These are phyloP conservation scores for Pseudogymnoascus sp. DNA, from an alignment of 2,329 filamentous ascomycete species.

Conservation along the genomic window DNA sequence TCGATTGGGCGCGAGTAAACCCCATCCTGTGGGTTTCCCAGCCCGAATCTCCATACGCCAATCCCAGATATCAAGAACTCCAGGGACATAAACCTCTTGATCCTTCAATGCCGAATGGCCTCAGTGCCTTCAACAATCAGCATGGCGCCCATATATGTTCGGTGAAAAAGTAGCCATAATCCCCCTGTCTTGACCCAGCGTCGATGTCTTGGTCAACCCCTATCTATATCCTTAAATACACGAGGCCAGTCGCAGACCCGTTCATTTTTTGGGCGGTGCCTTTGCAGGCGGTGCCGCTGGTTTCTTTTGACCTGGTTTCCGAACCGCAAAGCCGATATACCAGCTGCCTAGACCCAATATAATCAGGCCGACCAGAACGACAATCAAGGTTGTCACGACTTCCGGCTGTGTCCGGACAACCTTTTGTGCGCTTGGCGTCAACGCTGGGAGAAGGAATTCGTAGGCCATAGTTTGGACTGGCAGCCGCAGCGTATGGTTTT, in stretches of 20 bases:
- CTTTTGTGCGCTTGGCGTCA: not conserved
- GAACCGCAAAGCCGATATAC: not conserved
- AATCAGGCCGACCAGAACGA: conserved; percentile 1
- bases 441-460: conserved; percentile 1
- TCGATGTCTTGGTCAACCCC: not conserved
- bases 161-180: not conserved
- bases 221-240: not conserved
- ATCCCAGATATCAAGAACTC: not conserved
- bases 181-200: not conserved
- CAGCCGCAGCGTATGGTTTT: not conserved
- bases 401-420: conserved; percentile 1
- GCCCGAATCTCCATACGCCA: not conserved
- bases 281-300: not conserved
- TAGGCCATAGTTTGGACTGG: not conserved
- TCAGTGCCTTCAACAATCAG: not conserved
- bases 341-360: not conserved
- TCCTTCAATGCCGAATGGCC: not conserved
- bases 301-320: not conserved
- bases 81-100: not conserved
- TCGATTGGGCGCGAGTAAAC: not conserved
- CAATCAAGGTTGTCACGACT: not conserved
- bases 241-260: not conserved
- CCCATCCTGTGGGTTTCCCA: not conserved
- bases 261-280: not conserved
- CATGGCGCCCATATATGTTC: not conserved